Conservation (phyloP, 257 asterid genomes). For the Nicotiana benthamiana region DNA sequence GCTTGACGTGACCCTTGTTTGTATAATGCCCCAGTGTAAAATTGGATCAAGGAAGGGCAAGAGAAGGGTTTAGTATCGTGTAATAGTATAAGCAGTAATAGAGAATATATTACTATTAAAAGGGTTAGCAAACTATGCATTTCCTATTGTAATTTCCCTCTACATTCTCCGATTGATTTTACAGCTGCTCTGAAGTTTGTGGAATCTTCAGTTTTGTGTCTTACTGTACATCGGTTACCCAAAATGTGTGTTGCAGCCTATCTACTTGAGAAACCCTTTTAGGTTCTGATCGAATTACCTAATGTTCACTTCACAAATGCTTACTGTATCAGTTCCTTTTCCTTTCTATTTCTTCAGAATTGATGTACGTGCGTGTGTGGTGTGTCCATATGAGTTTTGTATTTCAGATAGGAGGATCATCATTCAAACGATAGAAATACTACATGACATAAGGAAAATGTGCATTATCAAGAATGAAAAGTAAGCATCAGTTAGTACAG, state of each 20-base stretch:
- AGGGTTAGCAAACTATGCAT: background rate
- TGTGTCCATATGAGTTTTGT: background rate
- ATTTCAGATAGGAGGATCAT: background rate
- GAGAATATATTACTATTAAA: background rate
- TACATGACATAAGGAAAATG: background rate
- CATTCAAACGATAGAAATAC: background rate
- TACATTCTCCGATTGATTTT: background rate
- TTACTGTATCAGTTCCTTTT: background rate
- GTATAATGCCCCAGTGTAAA: background rate
- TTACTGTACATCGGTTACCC: background rate
- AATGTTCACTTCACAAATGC: background rate
- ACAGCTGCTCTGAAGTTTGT: background rate
- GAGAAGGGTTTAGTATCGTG: background rate
- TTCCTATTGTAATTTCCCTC: background rate
- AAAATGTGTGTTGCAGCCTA: background rate
- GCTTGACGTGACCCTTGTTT: background rate
- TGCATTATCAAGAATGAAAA: background rate
- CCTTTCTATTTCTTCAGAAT: background rate
- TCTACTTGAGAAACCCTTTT: background rate
- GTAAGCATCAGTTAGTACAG: background rate
- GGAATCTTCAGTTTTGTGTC: slow-evolving; percentile 1
- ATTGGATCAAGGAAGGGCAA: background rate
- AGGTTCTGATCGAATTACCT: background rate
- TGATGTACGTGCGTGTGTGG: background rate
- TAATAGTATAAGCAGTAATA: background rate